Base-by-base conservation (phyloP, 805 yeast species). In the Pichia ethanolica region DNA sequence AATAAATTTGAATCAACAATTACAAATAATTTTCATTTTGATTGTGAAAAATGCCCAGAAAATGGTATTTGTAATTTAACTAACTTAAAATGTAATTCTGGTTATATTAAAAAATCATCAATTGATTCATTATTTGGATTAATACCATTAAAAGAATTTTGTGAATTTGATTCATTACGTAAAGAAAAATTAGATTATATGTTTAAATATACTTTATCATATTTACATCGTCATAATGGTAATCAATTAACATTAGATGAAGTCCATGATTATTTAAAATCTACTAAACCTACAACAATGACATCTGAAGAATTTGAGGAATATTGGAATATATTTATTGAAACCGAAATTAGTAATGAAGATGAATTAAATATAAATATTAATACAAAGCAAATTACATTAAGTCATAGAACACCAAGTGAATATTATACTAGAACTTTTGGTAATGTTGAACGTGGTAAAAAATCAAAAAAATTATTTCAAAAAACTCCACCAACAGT, bases 1-100 rank as follows among this genome's bases (percentile, higher is more conserved):
- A 55, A 63, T 4, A 44, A 56, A 9, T 36, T 73, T 9, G 86
- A 84, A 39, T 57, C 64, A 0, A 59, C 66, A 39, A 62, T 74
- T 45, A 74, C 74, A 44, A 95, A 95, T 3, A 42, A 56, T 0
- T 13, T 35, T 7, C 36, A 37, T 27, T 44, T 53, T n/a, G 42
- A 47, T 28, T 91, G 99, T 68, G 67, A 77, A 5, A 77, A 77
- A 28, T 91, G 98, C 62, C 97, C 98, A 2, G 76, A 73, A 4
- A 82, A 90, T 66, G 93, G 90, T 0, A 71, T 78, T 37, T 91
- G 98, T 66, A 79, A 74, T 54, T 78, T 80, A 27, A 62, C 73
- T 42, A 70, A 74, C 46, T 59, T 86, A 8, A 80, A 75, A 49
- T 91, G 99, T 66, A 81, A 78, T 56, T 82, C 81, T 42, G 95